These are phyloP conservation scores for Rhodotorula glutinis DNA, from an alignment of 1,284 basidiomycete genomes.

Conservation along the genomic window DNA sequence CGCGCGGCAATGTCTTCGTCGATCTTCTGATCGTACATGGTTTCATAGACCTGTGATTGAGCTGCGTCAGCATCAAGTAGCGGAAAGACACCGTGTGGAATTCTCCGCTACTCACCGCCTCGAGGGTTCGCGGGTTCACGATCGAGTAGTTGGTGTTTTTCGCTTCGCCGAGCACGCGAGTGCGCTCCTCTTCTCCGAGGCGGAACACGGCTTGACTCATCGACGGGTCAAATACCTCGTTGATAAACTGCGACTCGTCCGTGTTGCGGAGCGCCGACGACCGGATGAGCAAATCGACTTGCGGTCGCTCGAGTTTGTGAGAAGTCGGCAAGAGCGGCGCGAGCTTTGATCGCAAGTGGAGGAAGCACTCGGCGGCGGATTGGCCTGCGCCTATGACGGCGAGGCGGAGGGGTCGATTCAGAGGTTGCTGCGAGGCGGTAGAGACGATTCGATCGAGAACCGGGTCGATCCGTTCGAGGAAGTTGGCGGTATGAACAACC, in stretches of 20 bases:
- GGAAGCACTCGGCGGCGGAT: constrained; percentile 42
- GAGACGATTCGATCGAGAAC: constrained; percentile 20
- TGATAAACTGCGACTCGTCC: constrained; percentile 60
- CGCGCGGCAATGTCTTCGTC: constrained; percentile 48
- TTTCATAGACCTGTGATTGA: constrained; percentile 55
- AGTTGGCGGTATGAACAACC: constrained; percentile 46
- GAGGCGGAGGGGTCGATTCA: constrained; percentile 47
- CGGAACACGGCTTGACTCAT: constrained; percentile 47
- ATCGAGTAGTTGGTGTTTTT: constrained; percentile 60
- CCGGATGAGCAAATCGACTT: constrained; percentile 59
- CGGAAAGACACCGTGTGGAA: background rate
- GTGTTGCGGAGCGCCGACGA: constrained; percentile 57
- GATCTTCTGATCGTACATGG: constrained; percentile 59
- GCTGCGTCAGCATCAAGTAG: constrained; percentile 37
- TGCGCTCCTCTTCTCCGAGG: constrained; percentile 40
- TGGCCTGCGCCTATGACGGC: constrained; percentile 58
- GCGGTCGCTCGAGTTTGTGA: constrained; percentile 44
- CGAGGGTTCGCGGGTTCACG: constrained; percentile 53
- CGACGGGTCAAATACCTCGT: constrained; percentile 60
- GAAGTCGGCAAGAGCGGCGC: constrained; percentile 12
- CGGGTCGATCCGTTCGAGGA: constrained; percentile 32
- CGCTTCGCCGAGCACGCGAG: constrained; percentile 54
- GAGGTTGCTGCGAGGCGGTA: constrained; percentile 20
- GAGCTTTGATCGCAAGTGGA: constrained; percentile 49
- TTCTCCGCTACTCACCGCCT: constrained; percentile 15